These are phyloP conservation scores for Xylariales sp. DNA, from an alignment of 2,329 filamentous ascomycete species.

Conservation along the genomic window DNA sequence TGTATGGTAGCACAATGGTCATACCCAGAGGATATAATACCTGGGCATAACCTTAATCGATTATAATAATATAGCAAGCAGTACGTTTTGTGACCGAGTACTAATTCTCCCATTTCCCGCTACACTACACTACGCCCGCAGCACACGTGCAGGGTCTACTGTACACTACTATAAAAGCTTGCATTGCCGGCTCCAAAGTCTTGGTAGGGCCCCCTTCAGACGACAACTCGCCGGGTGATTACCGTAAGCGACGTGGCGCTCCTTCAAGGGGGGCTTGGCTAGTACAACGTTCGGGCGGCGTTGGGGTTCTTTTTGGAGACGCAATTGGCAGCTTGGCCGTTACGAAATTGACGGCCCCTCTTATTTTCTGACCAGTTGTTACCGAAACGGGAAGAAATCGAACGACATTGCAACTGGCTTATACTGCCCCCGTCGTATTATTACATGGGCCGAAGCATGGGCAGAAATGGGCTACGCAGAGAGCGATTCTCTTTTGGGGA, in stretches of 20 bases:
- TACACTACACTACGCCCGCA: no score
- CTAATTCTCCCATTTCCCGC: neutral
- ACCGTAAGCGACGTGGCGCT: slow-evolving; percentile 3
- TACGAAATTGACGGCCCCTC: slow-evolving; percentile 25
- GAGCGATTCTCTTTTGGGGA: neutral
- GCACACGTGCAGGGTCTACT: no score
- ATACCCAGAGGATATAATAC: no score
- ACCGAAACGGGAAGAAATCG: slow-evolving; percentile 26
- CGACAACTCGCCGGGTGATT: slow-evolving; percentile 8
- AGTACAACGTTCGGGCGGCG: neutral
- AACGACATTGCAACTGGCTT: slow-evolving; percentile 16
- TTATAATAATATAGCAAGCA: no score
- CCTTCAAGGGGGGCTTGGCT: slow-evolving; percentile 24
- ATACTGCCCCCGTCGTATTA: slow-evolving; percentile 7
- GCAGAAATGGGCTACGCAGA: no score
- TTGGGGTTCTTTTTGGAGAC: neutral
- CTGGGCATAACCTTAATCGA: no score
- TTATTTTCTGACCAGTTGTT: slow-evolving; percentile 12
- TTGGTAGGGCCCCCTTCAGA: slow-evolving; percentile 32
- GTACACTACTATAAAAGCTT: neutral
- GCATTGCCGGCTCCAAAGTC: slow-evolving; percentile 6
- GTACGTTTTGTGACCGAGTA: no score
- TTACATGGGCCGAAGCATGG: neutral
- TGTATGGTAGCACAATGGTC: no score
- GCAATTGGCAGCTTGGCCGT: slow-evolving; percentile 30